phyloP scores from a whole-genome alignment of 2,329 filamentous ascomycete species.

The Lasiodiplodia sp. region DNA sequence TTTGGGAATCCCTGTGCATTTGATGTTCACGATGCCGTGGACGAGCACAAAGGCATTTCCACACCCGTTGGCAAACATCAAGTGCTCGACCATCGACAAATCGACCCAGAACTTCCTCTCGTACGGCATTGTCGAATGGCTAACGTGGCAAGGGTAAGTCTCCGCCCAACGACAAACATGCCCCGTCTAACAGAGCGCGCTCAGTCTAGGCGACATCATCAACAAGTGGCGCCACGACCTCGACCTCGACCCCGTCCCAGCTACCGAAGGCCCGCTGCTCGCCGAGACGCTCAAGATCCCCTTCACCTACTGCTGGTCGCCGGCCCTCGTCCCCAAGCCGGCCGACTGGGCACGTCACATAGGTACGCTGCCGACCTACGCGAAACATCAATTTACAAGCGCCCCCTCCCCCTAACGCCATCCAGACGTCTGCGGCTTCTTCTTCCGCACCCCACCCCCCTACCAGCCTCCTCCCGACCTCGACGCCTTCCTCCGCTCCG shows the following conservation, averaged over 20 bases:
- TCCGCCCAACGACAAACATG: not conserved
- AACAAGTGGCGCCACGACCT: slow-evolving; percentile 52
- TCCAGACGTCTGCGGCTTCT: slow-evolving; percentile 53
- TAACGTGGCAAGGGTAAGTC: slow-evolving; percentile 59
- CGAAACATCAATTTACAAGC: not conserved
- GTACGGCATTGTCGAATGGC: slow-evolving; percentile 56
- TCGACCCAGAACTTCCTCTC: slow-evolving; percentile 53
- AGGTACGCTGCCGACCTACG: slow-evolving; percentile 36
- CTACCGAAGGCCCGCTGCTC: slow-evolving; percentile 47
- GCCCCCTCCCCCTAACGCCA: slow-evolving; percentile 17
- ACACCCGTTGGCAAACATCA: slow-evolving; percentile 59
- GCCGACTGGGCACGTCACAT: slow-evolving; percentile 50
- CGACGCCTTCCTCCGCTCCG: slow-evolving; percentile 53
- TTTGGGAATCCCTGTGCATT: slow-evolving; percentile 33
- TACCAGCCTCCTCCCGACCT: slow-evolving; percentile 52
- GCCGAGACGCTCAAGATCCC: slow-evolving; percentile 49
- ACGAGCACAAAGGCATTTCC: slow-evolving; percentile 54
- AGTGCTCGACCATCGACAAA: slow-evolving; percentile 44
- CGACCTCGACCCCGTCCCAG: slow-evolving; percentile 50
- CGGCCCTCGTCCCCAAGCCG: slow-evolving; percentile 50
- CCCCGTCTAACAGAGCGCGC: slow-evolving; percentile 32
- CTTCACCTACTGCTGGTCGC: slow-evolving; percentile 57
- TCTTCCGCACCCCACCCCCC: slow-evolving; percentile 48
- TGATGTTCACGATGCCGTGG: slow-evolving; percentile 57
- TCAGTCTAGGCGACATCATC: slow-evolving; percentile 54